Evolutionary conservation across 192 early-diverging fungal species (phyloP), one percentile per base, ranked within the genome.

Genomic region (Podila horticola): DNA sequence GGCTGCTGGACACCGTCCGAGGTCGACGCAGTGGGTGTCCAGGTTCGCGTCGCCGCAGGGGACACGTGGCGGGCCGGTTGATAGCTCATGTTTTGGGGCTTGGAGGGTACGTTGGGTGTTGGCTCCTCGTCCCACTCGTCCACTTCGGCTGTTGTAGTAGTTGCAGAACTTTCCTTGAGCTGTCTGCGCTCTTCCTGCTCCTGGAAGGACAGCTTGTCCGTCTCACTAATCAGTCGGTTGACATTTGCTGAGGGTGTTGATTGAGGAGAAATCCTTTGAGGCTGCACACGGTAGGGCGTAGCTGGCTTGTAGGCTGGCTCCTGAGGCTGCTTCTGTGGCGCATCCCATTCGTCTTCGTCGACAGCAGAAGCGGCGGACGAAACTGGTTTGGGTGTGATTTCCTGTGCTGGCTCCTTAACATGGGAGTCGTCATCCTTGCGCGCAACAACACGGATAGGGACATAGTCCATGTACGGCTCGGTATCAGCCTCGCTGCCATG

Each of bases 91-190:
- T 65, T 73, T 24, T 73, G 70, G 55, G 77, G 67, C 45, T 34
- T 73, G 0, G 77, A 81, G 30, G 77, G 77, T 36, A 81, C 66
- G 12, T 29, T 81, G 0, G 77, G 77, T 2, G 77, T 81, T 24
- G 77, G 77, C 20, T 81, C 77, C 62, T 72, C 77, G 34, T 81
- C 77, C 77, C 77, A 81, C 34, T 81, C 77, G 29, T 81, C 77
- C 6, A 38, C 34, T 17, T 58, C 33, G 12, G 30, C 49, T 38
- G 38, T 19, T 15, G 50, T 7, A 5, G 41, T 13, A 41, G 28
- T 1, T 50, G 51, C 61, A 0, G 59, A 28, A 17, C n/a, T 55
- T 12, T 55, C 74, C 62, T 41, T 22, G 22, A 51, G 71, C 30
- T 66, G 58, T 41, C 68, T 71, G 22, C 71, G 77, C 22, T 69